A percentile compares a stretch with the other conserved stretches of the same genome.
Conservation (phyloP, 805 yeast genomes). For the Kuraishia ogatae region DNA sequence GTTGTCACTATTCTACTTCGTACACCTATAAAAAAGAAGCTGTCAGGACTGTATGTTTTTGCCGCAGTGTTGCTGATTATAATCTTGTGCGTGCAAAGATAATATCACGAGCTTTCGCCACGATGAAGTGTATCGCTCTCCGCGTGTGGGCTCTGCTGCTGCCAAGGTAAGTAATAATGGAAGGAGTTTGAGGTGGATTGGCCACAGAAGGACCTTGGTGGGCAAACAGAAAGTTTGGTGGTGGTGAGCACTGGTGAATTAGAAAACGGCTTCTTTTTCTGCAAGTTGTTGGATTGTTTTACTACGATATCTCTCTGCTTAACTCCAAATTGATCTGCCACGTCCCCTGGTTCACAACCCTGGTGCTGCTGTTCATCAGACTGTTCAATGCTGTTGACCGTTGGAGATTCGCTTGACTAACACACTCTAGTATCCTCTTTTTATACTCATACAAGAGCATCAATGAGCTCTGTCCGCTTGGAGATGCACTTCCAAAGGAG, state of each 20-base stretch:
- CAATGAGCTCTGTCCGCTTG: slow-evolving; percentile 1
- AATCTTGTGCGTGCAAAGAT: background rate
- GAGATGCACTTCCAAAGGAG: background rate
- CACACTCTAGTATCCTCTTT: background rate
- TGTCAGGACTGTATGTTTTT: background rate
- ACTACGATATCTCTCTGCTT: too few relatives aligned
- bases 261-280: too few relatives aligned
- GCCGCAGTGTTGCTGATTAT: background rate
- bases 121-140: background rate
- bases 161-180: background rate
- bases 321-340: too few relatives aligned
- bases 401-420: background rate
- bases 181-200: too few relatives aligned
- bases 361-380: background rate
- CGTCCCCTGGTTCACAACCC: too few relatives aligned
- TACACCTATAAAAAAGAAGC: too few relatives aligned
- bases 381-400: too few relatives aligned
- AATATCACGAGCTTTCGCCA: background rate
- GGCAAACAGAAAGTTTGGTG: too few relatives aligned
- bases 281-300: too few relatives aligned
- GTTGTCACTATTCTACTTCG: too few relatives aligned
- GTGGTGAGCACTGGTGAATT: too few relatives aligned
- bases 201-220: too few relatives aligned
- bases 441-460: background rate
- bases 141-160: background rate